Evolutionary conservation across 805 yeast genomes (phyloP), one percentile per base, ranked within the genome.

Genomic region (Ogataea ganodermae): DNA sequence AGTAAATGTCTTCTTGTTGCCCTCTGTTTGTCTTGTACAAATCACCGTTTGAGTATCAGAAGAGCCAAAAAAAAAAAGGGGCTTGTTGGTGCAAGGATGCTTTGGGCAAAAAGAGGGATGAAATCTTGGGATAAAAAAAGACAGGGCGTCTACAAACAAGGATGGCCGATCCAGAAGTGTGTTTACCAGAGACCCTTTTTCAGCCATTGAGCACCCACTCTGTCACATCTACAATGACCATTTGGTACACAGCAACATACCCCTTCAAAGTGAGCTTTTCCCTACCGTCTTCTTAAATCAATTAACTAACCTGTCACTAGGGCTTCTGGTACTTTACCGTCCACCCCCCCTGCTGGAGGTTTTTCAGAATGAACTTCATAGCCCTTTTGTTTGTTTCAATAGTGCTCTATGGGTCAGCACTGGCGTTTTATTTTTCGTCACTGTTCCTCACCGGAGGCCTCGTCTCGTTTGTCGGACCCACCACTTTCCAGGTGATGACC

Each of bases 401-500:
- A 3, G 3, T 51, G 3, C 49, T 62, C 1, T 61, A 64, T 28
- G 49, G 53, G 1, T 13, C 49, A 5, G 54, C 61, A 1, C 4
- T 57, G 1, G 39, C 49, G 1, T 31, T 57, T 12, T 58, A 57
- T 20, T 28, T 59, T 1, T 3, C 52, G 1, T 35, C 57, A 1
- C 37, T 60, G 41, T 21, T 57, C 5, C 8, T 56, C 6, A 57
- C 66, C 2, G 67, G 65, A 7, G 65, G 67, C 1, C 17, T 57
- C 3, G 35, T 51, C 1, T 44, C 66, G 1, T 36, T 60, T 14
- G 20, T 59, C 17, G 52, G 58, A 3, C 59, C 67, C 1, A 47
- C 66, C 1, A 53, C 63, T 1, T 51, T 67, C 28, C 73, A 70
- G 39, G 57, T 65, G 37, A 49, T 67, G 14, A 58, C 59, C 7